Base-by-base conservation (phyloP, 495 filamentous ascomycete genomes). In the Staphylotrichum tortipilum region DNA sequence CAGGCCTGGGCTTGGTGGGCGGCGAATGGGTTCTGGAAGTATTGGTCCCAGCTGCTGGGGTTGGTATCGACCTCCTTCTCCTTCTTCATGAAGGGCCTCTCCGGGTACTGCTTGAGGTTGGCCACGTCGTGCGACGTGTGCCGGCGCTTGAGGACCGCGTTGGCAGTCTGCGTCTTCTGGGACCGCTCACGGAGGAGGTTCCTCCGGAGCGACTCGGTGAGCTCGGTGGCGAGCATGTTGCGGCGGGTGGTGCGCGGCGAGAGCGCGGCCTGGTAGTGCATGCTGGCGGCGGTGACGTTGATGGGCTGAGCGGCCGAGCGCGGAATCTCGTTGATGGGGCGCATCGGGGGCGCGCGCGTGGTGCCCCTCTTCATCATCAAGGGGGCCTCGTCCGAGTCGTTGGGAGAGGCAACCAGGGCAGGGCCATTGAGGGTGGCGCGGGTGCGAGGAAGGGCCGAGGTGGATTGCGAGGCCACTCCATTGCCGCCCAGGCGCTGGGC, bases 181-280 rank as follows among this genome's bases (percentile, higher is more conserved):
- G 64, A 52, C 24, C 65, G 42, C 38, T 74, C 59, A 55, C 64
- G 57, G 42, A 66, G 45, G 47, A 75, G 59, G 37, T 72, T 53
- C 46, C 71, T 38, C 39, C 71, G 49, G 14, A 69, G 57, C 48
- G 70, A 71, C 61, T 75, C 59, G 57, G 64, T 73, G 54, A 99
- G 73, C 68, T 99, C 92, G 21, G 88, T 90, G 29, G 88, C 83
- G 47, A 99, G 79, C 92, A 99, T 99, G 68, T 99, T 94, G 37
- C 91, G 79, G 38, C 94, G 82, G 0, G 94, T 99, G 0, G 94
- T 95, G 49, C 88, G 79, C 0, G 92, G 92, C 7, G 92, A 96
- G 31, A 88, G 69, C 4, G 83, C 80, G 18, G 75, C 76, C 48
- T 80, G 80, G 50, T 84, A 82, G 17, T 82, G 79, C 42, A 77